Conservation (phyloP, 2,329 filamentous ascomycete species). For the Colletotrichum sp. region DNA sequence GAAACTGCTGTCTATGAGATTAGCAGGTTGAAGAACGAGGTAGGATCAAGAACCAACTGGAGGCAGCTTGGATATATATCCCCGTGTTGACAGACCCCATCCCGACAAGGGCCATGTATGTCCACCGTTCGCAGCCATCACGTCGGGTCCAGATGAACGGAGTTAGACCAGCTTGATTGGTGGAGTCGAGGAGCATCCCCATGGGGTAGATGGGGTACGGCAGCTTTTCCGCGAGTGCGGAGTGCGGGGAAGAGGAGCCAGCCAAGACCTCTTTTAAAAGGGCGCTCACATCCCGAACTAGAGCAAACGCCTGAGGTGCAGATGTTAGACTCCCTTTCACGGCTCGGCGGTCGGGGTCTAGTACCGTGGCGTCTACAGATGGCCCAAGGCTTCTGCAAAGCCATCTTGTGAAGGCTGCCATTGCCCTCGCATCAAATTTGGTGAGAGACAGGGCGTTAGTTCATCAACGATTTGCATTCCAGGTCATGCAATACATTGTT, state of each 20-base stretch:
- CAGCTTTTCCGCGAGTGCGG: constrained; percentile 15
- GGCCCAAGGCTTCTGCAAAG: not conserved
- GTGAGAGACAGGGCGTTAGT: not conserved
- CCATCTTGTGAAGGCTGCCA: not conserved
- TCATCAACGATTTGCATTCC: not conserved
- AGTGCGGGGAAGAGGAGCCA: constrained; percentile 14
- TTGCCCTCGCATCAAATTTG: not conserved
- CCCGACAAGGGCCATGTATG: not conserved
- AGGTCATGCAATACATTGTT: not conserved
- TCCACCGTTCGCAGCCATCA: not conserved
- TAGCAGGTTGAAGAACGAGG: not conserved
- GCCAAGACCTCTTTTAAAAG: constrained; percentile 4
- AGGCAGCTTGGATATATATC: not conserved
- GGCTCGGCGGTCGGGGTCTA: not conserved
- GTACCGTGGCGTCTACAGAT: not conserved
- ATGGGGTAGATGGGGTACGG: constrained; percentile 13
- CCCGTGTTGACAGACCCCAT: not conserved
- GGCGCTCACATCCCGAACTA: not conserved
- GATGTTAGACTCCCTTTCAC: not conserved
- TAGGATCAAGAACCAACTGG: not conserved
- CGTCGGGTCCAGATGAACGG: not conserved
- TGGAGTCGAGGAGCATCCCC: constrained; percentile 4
- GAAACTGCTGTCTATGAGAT: not conserved
- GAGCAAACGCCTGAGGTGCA: not conserved
- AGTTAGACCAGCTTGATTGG: constrained; percentile 6